Evolutionary conservation across 169 alveolate genomes (phyloP), one percentile per base, ranked within the genome.

Genomic region (Cryptosporidium muris): DNA sequence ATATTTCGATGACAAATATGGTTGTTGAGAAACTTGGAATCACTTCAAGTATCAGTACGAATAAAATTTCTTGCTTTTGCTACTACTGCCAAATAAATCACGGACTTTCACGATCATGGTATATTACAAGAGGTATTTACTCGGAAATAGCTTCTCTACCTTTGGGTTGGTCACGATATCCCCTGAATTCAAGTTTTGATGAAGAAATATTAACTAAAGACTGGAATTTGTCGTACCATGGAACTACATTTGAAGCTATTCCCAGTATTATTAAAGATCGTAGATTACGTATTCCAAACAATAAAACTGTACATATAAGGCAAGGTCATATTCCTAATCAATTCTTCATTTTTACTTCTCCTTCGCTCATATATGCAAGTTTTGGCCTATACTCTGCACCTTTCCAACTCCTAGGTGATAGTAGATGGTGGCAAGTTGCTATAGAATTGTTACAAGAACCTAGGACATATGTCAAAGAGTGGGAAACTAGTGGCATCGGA

Each of bases 331-430:
- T 81, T 49, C 89, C 89, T 16, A 51, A 81, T 34, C 89, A 81
- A 60, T 81, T 48, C 42, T 81, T 65, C 14, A 65, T 63, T 60
- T 81, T 81, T 67, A 81, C 89, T 25, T 65, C 89, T 4, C 89
- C 89, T 2, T 81, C 89, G 4, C 64, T 81, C 5, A 38, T 81
- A 38, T 81, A 81, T 60, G 89, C 89, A 25, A 54, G 82, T 16
- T 81, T 81, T 49, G 89, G 89, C n/a, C 67, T 81, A 36, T 81
- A 81, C 9, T 65, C 89, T 62, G 81, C 80, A 40, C 89, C 89
- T 14, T 81, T 81, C 14, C 49, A 65, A 52, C 16, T 65, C 5
- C 37, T 60, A 40, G 37, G 14, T 7, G 45, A 36, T 62, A 38
- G 51, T 8, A 60, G 53, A 34, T 64, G 80, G 89, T 81, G 89